phyloP scores from a whole-genome alignment of 2,329 filamentous ascomycete genomes.

The Penicillium sp. region DNA sequence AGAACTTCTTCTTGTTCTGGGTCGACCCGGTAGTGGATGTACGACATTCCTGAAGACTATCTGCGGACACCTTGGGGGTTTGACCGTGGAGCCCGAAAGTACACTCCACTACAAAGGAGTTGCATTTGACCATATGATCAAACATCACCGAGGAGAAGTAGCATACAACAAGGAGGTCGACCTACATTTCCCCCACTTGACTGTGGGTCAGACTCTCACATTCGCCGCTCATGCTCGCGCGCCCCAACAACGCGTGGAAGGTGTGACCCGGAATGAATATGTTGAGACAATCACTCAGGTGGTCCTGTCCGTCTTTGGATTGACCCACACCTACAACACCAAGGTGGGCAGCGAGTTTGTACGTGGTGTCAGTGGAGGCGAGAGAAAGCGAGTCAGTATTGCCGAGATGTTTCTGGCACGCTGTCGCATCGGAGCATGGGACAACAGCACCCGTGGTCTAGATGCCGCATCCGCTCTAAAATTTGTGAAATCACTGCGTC shows the following conservation, averaged over 20 bases:
- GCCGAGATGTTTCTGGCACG: conserved; percentile 51
- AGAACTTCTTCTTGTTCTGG: conserved; percentile 53
- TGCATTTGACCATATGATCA: conserved; percentile 7
- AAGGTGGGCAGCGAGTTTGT: conserved; percentile 53
- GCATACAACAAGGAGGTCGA: conserved; percentile 15
- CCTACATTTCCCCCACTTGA: conserved; percentile 59
- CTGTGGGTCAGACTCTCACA: conserved; percentile 71
- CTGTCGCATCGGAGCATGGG: conserved; percentile 43
- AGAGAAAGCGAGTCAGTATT: conserved; percentile 59
- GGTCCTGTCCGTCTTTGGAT: conserved; percentile 39
- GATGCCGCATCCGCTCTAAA: conserved; percentile 54
- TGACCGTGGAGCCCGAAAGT: conserved; percentile 4
- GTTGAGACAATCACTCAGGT: conserved; percentile 44
- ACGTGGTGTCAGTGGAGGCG: conserved; percentile 59
- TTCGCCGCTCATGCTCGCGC: conserved; percentile 67
- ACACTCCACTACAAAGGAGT: conserved; percentile 13
- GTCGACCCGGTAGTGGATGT: conserved; percentile 51
- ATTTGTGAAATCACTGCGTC: conserved; percentile 51
- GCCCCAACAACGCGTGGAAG: conserved; percentile 27
- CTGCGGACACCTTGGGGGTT: conserved; percentile 40
- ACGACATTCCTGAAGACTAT: conserved; percentile 56
- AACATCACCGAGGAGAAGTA: conserved; percentile 12
- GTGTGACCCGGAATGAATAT: conserved; percentile 33
- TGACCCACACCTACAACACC: conserved; percentile 48
- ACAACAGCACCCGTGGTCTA: conserved; percentile 48